A percentile compares a stretch with the other conserved stretches of the same genome.
Evolutionary conservation across 495 filamentous ascomycete species (phyloP).

Genomic region (Bathelium albidoporum): DNA sequence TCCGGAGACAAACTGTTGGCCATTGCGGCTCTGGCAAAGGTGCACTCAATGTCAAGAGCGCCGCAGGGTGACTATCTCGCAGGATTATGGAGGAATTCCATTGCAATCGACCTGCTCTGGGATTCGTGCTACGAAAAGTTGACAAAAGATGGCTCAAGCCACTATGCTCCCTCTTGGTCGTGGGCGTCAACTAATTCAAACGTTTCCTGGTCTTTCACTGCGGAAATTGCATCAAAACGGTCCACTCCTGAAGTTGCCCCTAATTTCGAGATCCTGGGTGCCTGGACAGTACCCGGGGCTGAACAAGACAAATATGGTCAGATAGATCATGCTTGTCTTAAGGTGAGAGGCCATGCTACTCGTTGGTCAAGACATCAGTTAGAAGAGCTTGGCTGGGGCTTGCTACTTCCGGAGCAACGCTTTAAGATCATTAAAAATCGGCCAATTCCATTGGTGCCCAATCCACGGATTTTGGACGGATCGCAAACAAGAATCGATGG

Average conservation of each 20-base stretch:
- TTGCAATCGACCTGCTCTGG: not conserved
- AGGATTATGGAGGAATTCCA: not conserved
- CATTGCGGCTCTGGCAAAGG: not conserved
- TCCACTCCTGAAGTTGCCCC: not conserved
- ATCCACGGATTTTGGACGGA: too few relatives aligned
- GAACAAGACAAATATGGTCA: not conserved
- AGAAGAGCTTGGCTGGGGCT: not conserved
- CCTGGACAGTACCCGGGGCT: not conserved
- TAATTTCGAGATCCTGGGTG: not conserved
- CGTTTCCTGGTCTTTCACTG: not conserved
- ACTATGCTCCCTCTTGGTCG: not conserved
- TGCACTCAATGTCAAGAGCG: not conserved
- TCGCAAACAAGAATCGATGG: too few relatives aligned
- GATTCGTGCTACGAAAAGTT: not conserved
- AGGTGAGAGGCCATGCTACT: not conserved
- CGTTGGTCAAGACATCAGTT: not conserved
- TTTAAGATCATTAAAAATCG: too few relatives aligned
- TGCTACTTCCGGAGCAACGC: too few relatives aligned
- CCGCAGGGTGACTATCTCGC: not conserved
- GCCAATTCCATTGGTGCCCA: too few relatives aligned
- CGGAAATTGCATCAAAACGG: not conserved
- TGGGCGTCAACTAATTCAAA: not conserved
- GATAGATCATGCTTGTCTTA: not conserved
- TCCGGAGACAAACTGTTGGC: not conserved
- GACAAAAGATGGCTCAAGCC: not conserved